Conservation (phyloP, 805 yeast species). For the Cyberlindnera misumaiensis region DNA sequence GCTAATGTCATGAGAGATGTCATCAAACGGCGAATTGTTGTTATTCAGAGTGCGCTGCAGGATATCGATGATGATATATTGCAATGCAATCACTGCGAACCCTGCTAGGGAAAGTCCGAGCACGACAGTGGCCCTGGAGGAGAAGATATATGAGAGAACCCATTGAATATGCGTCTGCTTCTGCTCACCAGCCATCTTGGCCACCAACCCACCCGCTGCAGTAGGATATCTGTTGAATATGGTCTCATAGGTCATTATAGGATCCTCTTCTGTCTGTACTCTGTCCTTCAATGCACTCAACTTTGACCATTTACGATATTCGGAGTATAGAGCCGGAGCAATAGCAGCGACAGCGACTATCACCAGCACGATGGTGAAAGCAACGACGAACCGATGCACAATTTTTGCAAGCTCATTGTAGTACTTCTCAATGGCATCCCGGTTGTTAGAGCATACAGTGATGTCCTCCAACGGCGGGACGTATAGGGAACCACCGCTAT, state of each 20-base stretch:
- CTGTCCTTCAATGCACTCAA: conserved; percentile 28
- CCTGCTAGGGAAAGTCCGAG: conserved; percentile 55
- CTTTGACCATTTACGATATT: conserved; percentile 42
- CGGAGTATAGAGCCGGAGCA: conserved; percentile 38
- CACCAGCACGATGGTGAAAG: conserved; percentile 33
- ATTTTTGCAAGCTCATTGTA: conserved; percentile 27
- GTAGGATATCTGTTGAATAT: conserved; percentile 20
- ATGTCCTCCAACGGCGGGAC: conserved; percentile 33
- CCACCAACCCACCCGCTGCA: conserved; percentile 11
- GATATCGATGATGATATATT: conserved; percentile 38
- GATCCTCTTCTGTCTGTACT: conserved; percentile 10
- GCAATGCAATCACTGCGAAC: conserved; percentile 44
- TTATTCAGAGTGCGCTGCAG: conserved; percentile 16
- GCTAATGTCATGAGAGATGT: conserved; percentile 7
- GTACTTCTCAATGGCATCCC: conserved; percentile 33
- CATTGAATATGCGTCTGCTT: conserved; percentile 26
- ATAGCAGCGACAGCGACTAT: conserved; percentile 36
- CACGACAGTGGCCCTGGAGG: conserved; percentile 43
- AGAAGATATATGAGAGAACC: conserved; percentile 38
- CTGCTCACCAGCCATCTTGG: conserved; percentile 6
- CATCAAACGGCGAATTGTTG: conserved; percentile 11
- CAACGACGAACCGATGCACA: conserved; percentile 26
- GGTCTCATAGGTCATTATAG: conserved; percentile 14
- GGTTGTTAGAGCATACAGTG: conserved; percentile 34
- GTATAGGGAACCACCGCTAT: conserved; percentile 21